Evolutionary conservation across 352 stramenopile species (phyloP), one percentile per base, ranked within the genome.

Genomic region (Albugo candida): DNA sequence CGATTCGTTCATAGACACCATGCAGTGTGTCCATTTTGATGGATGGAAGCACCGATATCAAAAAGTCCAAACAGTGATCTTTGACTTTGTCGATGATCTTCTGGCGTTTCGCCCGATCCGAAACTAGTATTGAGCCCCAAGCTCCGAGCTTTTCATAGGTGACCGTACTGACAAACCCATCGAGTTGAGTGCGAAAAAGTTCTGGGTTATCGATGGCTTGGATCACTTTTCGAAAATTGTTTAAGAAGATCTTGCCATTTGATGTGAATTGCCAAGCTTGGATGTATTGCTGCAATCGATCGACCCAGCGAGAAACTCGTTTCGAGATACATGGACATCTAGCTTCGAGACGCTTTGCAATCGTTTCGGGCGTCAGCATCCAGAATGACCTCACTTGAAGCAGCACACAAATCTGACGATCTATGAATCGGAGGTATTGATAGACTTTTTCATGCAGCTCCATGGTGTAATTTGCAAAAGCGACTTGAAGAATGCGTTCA

Each of bases 21-120:
- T 68, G 65, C 52, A 91, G 84, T 36, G 70, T 84, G 46, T 87
- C 74, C 27, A 91, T 54, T 51, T 86, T 79, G 47, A 91, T 83
- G 31, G 74, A 76, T 24, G 77, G 77, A 17, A 91, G 51, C 17
- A 91, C 77, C 0, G 77, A 91, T 52, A 76, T 82, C 48, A 91
- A 82, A 40, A 91, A 91, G 51, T 91, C 74, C 6, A 91, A 59
- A 35, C 74, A 87, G 40, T 85, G 69, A 46, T 91, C 65, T 43
- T 91, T 91, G 52, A 91, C 63, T 16, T 63, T 65, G 51, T 91
- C 63, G 13, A 87, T 61, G 37, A 87, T 84, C 40, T 71, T 67
- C 51, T 91, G 77, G 1, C 77, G 64, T 45, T 84, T 83, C 41
- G 79, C 60, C 5, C 59, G 54, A 41, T 84, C 69, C 17, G 56